Evolutionary conservation across 495 filamentous ascomycete genomes (phyloP).

Genomic region (Aspergillus kassunensis): DNA sequence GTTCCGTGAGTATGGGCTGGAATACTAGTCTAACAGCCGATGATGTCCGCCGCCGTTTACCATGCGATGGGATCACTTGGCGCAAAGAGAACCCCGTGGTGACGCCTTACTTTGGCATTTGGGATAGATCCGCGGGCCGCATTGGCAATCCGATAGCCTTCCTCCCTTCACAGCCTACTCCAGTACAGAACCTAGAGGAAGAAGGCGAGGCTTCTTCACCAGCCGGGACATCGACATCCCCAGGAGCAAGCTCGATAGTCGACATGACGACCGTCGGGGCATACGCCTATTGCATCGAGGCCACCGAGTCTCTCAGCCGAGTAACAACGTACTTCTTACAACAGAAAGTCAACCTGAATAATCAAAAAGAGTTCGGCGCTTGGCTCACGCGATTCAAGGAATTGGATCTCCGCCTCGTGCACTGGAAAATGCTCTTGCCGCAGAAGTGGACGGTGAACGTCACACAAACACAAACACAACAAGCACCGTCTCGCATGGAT

Average conservation of each 20-base stretch:
- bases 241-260: constrained; percentile 7
- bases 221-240: constrained; percentile 1
- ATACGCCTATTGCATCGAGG: constrained; percentile 43
- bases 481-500: not conserved
- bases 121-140: constrained; percentile 31
- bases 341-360: constrained; percentile 30
- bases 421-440: constrained; percentile 9
- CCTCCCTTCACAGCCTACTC: not conserved
- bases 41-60: constrained; percentile 18
- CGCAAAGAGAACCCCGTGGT: constrained; percentile 23
- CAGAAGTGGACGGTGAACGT: too few relatives aligned
- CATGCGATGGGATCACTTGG: constrained; percentile 30
- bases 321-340: constrained; percentile 39
- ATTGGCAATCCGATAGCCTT: constrained; percentile 34
- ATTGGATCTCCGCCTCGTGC: constrained; percentile 37
- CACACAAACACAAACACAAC: constrained; percentile 2
- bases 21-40: constrained; percentile 37
- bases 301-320: constrained; percentile 37
- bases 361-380: constrained; percentile 29
- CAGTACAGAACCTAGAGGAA: too few relatives aligned
- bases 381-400: constrained; percentile 47
- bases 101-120: constrained; percentile 42
- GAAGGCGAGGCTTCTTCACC: not conserved
- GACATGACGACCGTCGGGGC: constrained; percentile 36
- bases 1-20: constrained; percentile 30